phyloP scores from a whole-genome alignment of 345 rosid species.

The Eutrema japonicum region DNA sequence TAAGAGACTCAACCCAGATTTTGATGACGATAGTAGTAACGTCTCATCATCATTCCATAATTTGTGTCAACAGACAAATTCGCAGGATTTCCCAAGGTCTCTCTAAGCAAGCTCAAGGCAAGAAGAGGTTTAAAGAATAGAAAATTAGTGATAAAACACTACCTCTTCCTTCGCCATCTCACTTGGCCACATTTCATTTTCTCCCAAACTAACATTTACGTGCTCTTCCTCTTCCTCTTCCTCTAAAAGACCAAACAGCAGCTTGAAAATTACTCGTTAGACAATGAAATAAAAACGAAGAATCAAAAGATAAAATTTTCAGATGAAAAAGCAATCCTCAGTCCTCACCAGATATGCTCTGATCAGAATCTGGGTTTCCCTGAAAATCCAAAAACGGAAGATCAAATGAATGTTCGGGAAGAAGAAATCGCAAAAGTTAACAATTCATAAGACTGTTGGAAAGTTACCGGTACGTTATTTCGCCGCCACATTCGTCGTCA shows the following conservation, averaged over 20 bases:
- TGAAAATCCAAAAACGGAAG: conserved; percentile 33
- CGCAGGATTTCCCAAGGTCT: no score
- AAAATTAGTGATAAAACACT: conserved; percentile 7
- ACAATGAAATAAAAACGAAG: background rate
- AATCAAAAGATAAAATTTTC: background rate
- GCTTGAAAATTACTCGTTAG: conserved; percentile 12
- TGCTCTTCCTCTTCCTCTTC: conserved; percentile 67
- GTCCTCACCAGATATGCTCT: conserved; percentile 67
- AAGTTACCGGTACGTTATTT: conserved; percentile 45
- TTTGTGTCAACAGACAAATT: no score
- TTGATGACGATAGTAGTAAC: no score
- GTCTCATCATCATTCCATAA: no score
- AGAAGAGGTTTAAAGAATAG: background rate
- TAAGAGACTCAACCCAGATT: no score
- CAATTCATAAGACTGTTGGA: background rate
- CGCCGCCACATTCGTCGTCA: conserved; percentile 63
- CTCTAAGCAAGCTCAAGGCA: background rate
- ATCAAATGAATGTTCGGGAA: background rate
- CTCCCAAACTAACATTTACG: conserved; percentile 41
- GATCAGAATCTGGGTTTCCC: conserved; percentile 65
- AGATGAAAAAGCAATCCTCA: conserved; percentile 34
- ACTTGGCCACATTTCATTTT: conserved; percentile 48
- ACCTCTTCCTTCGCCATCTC: conserved; percentile 50
- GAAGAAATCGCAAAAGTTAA: background rate
- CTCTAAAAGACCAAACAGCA: conserved; percentile 32